phyloP scores from a whole-genome alignment of 441 rosid species.

The Codiaeum variegatum region DNA sequence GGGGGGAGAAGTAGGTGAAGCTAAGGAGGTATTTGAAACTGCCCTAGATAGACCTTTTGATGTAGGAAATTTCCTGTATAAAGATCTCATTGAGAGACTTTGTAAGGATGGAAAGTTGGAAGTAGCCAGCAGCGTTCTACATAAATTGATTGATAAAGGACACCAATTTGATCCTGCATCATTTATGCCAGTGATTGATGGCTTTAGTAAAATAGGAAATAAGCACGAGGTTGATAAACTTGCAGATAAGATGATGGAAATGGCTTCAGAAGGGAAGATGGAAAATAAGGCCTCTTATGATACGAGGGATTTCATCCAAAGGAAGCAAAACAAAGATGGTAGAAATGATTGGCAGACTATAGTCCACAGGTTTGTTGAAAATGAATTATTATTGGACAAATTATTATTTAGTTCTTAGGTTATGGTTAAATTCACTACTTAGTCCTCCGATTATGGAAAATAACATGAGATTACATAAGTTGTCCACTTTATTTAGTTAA shows the following conservation, averaged over 20 bases:
- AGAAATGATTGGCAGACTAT: slow-evolving; percentile 60
- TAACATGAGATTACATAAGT: no score
- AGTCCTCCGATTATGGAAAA: no score
- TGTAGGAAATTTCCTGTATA: slow-evolving; percentile 59
- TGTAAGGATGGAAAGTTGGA: slow-evolving; percentile 65
- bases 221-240: slow-evolving; percentile 68
- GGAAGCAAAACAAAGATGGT: slow-evolving; percentile 34
- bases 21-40: slow-evolving; percentile 65
- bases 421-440: no score
- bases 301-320: slow-evolving; percentile 23
- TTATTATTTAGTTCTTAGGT: no score
- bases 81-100: slow-evolving; percentile 62
- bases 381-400: neutral
- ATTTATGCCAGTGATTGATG: slow-evolving; percentile 89
- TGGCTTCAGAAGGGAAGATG: slow-evolving; percentile 42
- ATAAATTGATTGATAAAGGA: slow-evolving; percentile 63
- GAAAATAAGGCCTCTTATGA: slow-evolving; percentile 37
- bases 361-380: slow-evolving; percentile 58
- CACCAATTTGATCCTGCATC: slow-evolving; percentile 74
- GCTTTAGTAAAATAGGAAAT: slow-evolving; percentile 58
- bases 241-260: slow-evolving; percentile 80
- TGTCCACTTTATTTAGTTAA: no score
- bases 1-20: slow-evolving; percentile 56
- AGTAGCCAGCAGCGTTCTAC: slow-evolving; percentile 55
- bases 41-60: slow-evolving; percentile 61